Base-by-base conservation (phyloP, 768 basidiomycete species). In the Clavaria fumosa region DNA sequence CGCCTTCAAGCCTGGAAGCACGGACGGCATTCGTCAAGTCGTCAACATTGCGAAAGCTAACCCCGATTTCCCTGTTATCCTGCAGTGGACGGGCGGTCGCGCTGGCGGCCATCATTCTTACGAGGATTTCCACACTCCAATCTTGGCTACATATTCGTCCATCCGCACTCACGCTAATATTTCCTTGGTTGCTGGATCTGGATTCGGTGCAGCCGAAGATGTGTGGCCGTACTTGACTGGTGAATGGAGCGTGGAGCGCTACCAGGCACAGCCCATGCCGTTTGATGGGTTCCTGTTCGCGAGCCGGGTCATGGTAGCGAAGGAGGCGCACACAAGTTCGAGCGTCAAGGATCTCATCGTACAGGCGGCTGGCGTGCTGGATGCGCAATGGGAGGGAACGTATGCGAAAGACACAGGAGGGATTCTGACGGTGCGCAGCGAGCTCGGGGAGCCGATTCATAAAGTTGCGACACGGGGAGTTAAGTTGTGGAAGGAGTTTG, bases 81-180 rank as follows among this genome's bases (percentile, higher is more conserved):
- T 96, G 44, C 95, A 97, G 53, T 97, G 95, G 95, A 99, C 95
- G 35, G 95, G 95, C 49, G 95, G 95, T 23, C 88, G 95, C 47
- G 95, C 91, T 14, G 95, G 95, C 44, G 95, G 95, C 35, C 95
- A 99, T 50, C 95, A 97, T 62, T 91, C 86, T 2, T 97, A 78
- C 57, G 95, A 99, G 56, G 95, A 99, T 55, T 91, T 97, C 73
- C 93, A 96, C 51, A 89, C 91, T 56, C 93, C 95, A 1, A 74
- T 96, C 48, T 64, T 97, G 35, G 62, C 78, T 26, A 96, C 91
- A 0, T 99, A 99, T 56, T 70, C 76, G 24, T 61, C 80, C 11
- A 96, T 99, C 52, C 82, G 95, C 42, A 77, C 82, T 47, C 81
- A 90, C 43, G 49, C 69, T 34, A 99, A 99, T 60, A 80, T 97